Conservation (phyloP, 148 eudicot species). For the Tetragonia tetragonoides region DNA sequence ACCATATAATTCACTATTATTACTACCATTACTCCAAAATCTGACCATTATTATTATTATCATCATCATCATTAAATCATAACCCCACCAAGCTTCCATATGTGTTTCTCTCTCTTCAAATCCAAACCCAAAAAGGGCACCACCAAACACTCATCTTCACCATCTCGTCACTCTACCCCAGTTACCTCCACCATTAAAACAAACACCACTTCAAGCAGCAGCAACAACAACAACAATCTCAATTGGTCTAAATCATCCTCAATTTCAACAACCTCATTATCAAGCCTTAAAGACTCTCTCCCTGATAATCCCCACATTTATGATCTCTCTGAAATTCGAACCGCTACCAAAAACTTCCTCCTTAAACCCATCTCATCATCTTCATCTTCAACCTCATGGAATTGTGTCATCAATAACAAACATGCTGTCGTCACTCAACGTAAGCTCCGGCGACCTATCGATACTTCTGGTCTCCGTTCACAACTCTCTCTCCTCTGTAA, state of each 20-base stretch:
- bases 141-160: neutral
- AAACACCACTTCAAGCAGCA: constrained; percentile 3
- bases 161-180: neutral
- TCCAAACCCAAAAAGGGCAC: constrained; percentile 15
- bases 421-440: constrained; percentile 54
- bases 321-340: constrained; percentile 49
- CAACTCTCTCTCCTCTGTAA: constrained; percentile 50
- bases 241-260: constrained; percentile 43
- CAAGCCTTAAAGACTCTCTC: constrained; percentile 53
- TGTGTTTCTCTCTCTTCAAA: constrained; percentile 44
- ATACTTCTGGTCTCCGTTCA: constrained; percentile 38
- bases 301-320: constrained; percentile 59
- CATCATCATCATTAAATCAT: no score
- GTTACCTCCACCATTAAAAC: constrained; percentile 9
- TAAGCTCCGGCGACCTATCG: constrained; percentile 47
- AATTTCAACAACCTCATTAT: constrained; percentile 36
- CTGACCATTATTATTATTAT: no score
- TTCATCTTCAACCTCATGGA: constrained; percentile 75
- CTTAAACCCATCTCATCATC: constrained; percentile 57
- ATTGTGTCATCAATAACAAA: constrained; percentile 41
- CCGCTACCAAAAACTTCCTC: constrained; percentile 55
- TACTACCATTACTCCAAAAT: no score
- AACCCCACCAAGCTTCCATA: neutral
- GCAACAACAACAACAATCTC: constrained; percentile 22
- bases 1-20: no score